A percentile compares a stretch with the other conserved stretches of the same genome.
These are phyloP conservation scores for Curvularia spicifera DNA, from an alignment of 2,329 filamentous ascomycete species.

Conservation along the genomic window DNA sequence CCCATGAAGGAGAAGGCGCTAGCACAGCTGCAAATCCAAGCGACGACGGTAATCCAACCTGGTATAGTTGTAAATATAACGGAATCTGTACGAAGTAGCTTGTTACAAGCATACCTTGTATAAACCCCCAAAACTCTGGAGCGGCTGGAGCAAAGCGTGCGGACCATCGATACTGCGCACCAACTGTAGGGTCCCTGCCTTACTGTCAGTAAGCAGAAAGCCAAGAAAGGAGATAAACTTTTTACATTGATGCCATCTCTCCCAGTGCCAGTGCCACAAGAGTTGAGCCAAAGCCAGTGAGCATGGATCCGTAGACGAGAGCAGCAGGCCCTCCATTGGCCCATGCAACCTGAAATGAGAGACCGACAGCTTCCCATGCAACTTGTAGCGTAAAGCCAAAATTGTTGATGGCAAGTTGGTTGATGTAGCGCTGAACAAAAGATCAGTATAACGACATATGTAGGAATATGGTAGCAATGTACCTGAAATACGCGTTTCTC, in stretches of 20 bases:
- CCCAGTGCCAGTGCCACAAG: constrained; percentile 38
- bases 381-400: constrained; percentile 23
- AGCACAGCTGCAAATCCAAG: constrained; percentile 39
- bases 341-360: constrained; percentile 22
- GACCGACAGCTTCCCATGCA: constrained; percentile 21
- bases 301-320: constrained; percentile 26
- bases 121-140: constrained; percentile 30
- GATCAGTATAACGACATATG: not conserved
- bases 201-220: not conserved
- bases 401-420: constrained; percentile 17
- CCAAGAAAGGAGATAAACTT: constrained; percentile 15
- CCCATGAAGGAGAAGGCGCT: constrained; percentile 25
- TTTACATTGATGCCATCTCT: constrained; percentile 35
- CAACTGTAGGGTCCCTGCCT: constrained; percentile 22
- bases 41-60: constrained; percentile 48
- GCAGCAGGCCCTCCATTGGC: constrained; percentile 30
- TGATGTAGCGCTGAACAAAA: constrained; percentile 24
- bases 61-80: not conserved
- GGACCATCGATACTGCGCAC: constrained; percentile 35
- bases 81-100: not conserved
- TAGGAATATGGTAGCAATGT: not conserved
- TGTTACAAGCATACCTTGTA: constrained; percentile 17
- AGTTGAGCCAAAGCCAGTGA: constrained; percentile 27
- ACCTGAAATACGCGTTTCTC: constrained; percentile 2
- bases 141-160: constrained; percentile 22